Percentiles rank a stretch among this genome's conserved stretches.
Conservation (phyloP, 768 basidiomycete genomes). For the Cystofilobasidium capitatum region DNA sequence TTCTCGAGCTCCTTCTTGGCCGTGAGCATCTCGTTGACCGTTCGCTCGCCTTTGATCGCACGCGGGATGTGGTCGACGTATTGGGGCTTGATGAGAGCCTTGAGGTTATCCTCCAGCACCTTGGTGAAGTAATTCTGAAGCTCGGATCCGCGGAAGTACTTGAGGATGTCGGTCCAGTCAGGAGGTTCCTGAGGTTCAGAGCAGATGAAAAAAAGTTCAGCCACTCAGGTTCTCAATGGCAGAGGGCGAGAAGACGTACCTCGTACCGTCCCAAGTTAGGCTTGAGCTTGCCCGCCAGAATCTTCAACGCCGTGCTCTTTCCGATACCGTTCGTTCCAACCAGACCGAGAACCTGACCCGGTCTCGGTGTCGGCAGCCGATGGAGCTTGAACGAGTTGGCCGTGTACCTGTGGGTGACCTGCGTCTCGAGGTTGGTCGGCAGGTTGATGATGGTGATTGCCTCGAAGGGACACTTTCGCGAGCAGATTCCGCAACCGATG, state of each 20-base stretch:
- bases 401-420: conserved; percentile 96
- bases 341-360: conserved; percentile 95
- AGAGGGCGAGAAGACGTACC: conserved; percentile 45
- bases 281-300: conserved; percentile 92
- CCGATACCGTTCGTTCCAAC: conserved; percentile 99
- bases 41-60: conserved; percentile 81
- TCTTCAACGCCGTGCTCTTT: conserved; percentile 94
- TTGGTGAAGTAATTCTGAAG: conserved; percentile 99
- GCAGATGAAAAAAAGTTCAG: conserved; percentile 2
- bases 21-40: conserved; percentile 84
- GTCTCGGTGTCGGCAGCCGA: conserved; percentile 89
- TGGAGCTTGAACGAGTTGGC: conserved; percentile 99
- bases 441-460: conserved; percentile 98
- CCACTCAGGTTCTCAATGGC: background rate
- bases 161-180: conserved; percentile 97
- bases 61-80: conserved; percentile 98
- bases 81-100: conserved; percentile 98
- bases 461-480: conserved; percentile 99
- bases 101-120: conserved; percentile 94
- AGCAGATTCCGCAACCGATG: conserved; percentile 99
- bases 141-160: conserved; percentile 97
- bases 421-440: conserved; percentile 87
- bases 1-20: conserved; percentile 81
- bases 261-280: conserved; percentile 96
- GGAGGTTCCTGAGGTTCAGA: conserved; percentile 65